A percentile compares a stretch with the other conserved stretches of the same genome.
phyloP scores from a whole-genome alignment of 2,329 filamentous ascomycete genomes.

The Dothistroma pini region DNA sequence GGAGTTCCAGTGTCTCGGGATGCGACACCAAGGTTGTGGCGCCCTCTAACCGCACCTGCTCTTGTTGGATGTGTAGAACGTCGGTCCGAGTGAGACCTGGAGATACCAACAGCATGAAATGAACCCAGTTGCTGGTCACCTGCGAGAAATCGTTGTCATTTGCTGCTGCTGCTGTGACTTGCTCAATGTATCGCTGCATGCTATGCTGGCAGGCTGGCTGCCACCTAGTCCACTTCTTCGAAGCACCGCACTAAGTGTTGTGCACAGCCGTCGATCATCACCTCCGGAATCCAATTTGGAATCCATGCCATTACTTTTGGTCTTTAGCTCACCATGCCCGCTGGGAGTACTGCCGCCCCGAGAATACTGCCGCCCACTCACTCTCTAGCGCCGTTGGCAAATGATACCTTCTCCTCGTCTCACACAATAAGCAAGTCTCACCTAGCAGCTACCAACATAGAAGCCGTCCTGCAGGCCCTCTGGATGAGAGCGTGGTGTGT shows the following conservation, averaged over 20 bases:
- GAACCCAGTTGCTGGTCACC: neutral
- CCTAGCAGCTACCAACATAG: conserved; percentile 32
- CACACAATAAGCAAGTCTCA: neutral
- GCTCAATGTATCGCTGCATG: neutral
- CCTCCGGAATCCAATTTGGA: neutral
- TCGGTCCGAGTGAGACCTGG: neutral
- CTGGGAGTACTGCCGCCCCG: neutral
- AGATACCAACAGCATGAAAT: neutral
- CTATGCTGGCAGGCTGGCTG: neutral
- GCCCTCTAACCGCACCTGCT: neutral
- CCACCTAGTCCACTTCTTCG: neutral
- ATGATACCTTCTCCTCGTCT: neutral
- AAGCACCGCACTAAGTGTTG: neutral
- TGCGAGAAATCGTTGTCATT: neutral
- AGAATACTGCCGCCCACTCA: conserved; percentile 1
- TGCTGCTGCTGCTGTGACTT: neutral
- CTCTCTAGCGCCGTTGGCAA: neutral
- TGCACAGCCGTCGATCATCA: neutral
- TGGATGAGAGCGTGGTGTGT: conserved; percentile 32
- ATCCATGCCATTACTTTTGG: neutral
- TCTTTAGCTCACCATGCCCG: neutral
- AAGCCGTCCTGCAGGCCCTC: conserved; percentile 30
- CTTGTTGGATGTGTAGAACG: neutral
- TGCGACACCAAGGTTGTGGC: neutral
- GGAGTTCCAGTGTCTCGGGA: neutral